Evolutionary conservation across 2,329 filamentous ascomycete species (phyloP), one percentile per base, ranked within the genome.

Genomic region (Leptodontidium sp.): DNA sequence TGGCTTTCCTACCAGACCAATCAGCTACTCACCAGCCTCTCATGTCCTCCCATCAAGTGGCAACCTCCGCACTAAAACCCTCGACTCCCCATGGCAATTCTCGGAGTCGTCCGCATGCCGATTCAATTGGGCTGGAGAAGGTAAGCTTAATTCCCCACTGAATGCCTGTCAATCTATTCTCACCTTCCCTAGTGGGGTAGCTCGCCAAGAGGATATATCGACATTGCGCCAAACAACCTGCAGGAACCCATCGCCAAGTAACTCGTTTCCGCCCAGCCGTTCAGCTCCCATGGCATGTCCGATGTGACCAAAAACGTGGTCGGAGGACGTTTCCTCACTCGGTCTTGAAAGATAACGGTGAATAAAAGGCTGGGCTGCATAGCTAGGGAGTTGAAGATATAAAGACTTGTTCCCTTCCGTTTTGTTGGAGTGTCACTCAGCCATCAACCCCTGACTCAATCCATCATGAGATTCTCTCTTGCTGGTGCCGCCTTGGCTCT

Each of bases 401-500:
- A 61, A 61, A 61, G 58, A 32, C 21, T 49, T 61, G 11, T 45
- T 21, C 58, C 58, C 45, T 35, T 47, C 55, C 55, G 4, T 8
- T 49, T 47, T 45, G 5, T 17, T 26, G 45, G 58, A 21, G 40
- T 8, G 21, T 32, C 58, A 45, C 14, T 26, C 40, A 17, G 58
- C 58, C 58, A 61, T 43, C 57, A 61, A 61, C 21, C 58, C 58
- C 43, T 58, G 53, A 58, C 38, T 40, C 32, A 32, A 50, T 29
- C 61, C 24, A 52, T 63, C 61, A 63, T 63, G 61, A 50, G 45
- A 40, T 50, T 63, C 45, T 63, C 61, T 50, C 40, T 66, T 40
- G 64, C 43, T 61, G 24, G 45, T 49, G 17, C 24, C 17, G 53
- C 53, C 45, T 61, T 65, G 32, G 38, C 49, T 29, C 21, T 63